These are phyloP conservation scores for Chlamydomonas applanata DNA, from an alignment of 139 green algal species.

Conservation along the genomic window DNA sequence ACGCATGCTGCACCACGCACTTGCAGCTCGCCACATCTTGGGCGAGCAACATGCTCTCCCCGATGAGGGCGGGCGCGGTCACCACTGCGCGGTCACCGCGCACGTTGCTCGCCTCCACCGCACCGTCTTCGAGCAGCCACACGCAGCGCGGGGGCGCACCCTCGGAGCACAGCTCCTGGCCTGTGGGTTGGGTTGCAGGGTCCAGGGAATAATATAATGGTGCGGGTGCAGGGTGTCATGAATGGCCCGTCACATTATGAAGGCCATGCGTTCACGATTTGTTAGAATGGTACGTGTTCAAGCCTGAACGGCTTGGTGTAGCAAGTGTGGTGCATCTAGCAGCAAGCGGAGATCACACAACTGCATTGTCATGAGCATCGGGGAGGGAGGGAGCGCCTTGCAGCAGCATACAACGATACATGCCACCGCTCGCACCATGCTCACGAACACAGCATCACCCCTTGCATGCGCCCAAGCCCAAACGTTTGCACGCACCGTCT, in stretches of 20 bases:
- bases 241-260: too few species aligned
- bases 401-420: neutral
- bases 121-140: conserved; percentile 9
- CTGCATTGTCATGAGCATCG: too few species aligned
- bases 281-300: too few species aligned
- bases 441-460: neutral
- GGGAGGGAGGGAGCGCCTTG: neutral
- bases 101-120: neutral
- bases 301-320: too few species aligned
- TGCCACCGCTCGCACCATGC: neutral
- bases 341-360: too few species aligned
- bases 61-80: conserved; percentile 20
- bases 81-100: neutral
- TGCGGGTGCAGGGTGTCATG: too few species aligned
- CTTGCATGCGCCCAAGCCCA: neutral
- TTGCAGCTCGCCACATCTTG: conserved; percentile 14
- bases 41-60: conserved; percentile 18
- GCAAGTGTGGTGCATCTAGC: too few species aligned
- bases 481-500: neutral
- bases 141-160: neutral
- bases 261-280: too few species aligned
- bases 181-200: neutral
- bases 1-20: conserved; percentile 3
- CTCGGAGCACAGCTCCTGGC: conserved; percentile 12
- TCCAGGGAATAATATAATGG: too few species aligned